phyloP scores from a whole-genome alignment of 495 filamentous ascomycete genomes.

The Chaetomium cochliodes region DNA sequence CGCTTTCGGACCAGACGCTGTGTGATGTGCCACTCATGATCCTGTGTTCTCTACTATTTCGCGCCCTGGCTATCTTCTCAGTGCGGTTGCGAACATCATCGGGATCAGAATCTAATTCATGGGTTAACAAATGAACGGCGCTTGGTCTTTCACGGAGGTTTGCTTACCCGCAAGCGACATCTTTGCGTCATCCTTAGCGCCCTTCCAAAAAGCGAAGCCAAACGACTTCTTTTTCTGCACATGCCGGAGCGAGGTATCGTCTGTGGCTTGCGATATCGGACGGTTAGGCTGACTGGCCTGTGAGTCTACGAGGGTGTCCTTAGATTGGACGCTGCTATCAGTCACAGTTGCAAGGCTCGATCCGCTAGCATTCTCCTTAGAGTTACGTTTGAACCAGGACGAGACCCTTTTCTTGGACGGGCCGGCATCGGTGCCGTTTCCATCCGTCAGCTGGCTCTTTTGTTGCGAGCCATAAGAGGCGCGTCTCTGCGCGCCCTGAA shows the following conservation, averaged over 20 bases:
- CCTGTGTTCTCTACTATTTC: neutral
- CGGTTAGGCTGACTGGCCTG: constrained; percentile 15
- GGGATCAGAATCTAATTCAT: constrained; percentile 12
- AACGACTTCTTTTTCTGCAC: constrained; percentile 50
- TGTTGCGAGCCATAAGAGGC: constrained; percentile 16
- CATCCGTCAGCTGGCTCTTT: neutral
- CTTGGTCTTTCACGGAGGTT: neutral
- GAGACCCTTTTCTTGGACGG: constrained; percentile 55
- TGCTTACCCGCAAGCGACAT: constrained; percentile 41
- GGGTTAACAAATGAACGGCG: neutral
- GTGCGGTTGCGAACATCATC: constrained; percentile 17
- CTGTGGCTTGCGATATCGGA: constrained; percentile 8
- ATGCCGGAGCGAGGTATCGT: neutral
- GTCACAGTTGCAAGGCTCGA: constrained; percentile 26
- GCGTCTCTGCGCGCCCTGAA: constrained; percentile 10
- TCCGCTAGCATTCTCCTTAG: constrained; percentile 39
- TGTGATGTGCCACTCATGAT: constrained; percentile 14
- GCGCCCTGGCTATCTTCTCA: constrained; percentile 18
- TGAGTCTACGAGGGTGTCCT: constrained; percentile 6
- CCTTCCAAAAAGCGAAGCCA: constrained; percentile 48
- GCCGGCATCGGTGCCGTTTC: constrained; percentile 6
- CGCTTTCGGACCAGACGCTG: constrained; percentile 29
- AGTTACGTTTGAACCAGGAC: constrained; percentile 64
- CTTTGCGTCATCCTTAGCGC: constrained; percentile 38
- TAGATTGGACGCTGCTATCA: constrained; percentile 17